These are phyloP conservation scores for Naganishia kalamii DNA, from an alignment of 768 basidiomycete genomes.

Conservation along the genomic window DNA sequence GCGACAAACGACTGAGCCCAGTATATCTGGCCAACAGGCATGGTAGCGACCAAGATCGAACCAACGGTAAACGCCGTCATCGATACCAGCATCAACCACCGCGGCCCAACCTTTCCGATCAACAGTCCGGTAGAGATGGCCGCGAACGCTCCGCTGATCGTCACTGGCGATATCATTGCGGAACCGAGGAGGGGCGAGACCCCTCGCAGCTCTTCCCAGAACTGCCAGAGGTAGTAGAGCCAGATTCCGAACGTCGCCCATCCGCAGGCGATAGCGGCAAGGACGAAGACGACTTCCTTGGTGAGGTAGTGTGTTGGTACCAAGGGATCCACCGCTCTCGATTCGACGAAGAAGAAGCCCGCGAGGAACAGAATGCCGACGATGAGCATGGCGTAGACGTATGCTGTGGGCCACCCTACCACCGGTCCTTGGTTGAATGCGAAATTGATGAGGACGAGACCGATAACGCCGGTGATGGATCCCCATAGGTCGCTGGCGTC, in stretches of 20 bases:
- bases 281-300: slow-evolving; percentile 22
- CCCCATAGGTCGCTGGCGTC: slow-evolving; percentile 29
- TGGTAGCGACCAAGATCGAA: slow-evolving; percentile 22
- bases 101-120: slow-evolving; percentile 24
- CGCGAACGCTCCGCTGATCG: slow-evolving; percentile 23
- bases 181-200: slow-evolving; percentile 21
- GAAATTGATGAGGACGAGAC: slow-evolving; percentile 36
- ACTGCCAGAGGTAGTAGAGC: slow-evolving; percentile 29
- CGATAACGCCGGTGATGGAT: slow-evolving; percentile 25
- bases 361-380: slow-evolving; percentile 26
- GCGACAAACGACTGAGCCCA: slow-evolving; percentile 28
- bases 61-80: slow-evolving; percentile 31
- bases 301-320: slow-evolving; percentile 29
- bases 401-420: slow-evolving; percentile 29
- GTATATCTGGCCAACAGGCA: slow-evolving; percentile 23
- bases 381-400: slow-evolving; percentile 30
- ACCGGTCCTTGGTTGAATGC: slow-evolving; percentile 34
- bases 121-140: slow-evolving; percentile 26
- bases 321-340: slow-evolving; percentile 24
- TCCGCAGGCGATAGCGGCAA: slow-evolving; percentile 20
- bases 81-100: slow-evolving; percentile 26
- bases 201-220: slow-evolving; percentile 25
- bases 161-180: slow-evolving; percentile 28
- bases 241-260: slow-evolving; percentile 26
- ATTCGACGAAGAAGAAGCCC: slow-evolving; percentile 28